A percentile compares a stretch with the other conserved stretches of the same genome.
These are phyloP conservation scores for Vaccinium darrowii DNA, from an alignment of 148 eudicot genomes.

Conservation along the genomic window DNA sequence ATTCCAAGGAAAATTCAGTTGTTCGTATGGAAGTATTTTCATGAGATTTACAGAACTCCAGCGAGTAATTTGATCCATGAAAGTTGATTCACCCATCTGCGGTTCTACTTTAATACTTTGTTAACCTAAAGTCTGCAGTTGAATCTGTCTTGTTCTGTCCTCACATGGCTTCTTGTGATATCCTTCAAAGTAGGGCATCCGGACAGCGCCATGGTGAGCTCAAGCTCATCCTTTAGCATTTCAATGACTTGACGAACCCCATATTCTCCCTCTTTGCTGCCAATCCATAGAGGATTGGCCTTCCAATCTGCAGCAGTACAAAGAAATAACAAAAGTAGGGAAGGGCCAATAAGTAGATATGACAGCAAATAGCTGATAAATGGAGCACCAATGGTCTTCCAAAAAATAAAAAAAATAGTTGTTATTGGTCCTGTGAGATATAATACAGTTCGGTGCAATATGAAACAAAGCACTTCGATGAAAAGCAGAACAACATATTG, in stretches of 20 bases:
- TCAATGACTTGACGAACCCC: slow-evolving; percentile 57
- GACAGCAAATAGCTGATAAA: background rate
- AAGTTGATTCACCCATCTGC: background rate
- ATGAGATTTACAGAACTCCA: background rate
- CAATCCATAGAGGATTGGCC: slow-evolving; percentile 68
- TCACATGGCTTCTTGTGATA: slow-evolving; percentile 17
- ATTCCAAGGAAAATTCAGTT: too few species aligned
- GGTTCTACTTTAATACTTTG: background rate
- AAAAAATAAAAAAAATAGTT: background rate
- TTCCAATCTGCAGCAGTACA: slow-evolving; percentile 47
- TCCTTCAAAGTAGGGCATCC: slow-evolving; percentile 26
- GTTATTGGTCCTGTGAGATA: too few species aligned
- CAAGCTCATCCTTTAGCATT: slow-evolving; percentile 72
- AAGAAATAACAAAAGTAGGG: background rate
- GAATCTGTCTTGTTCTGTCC: slow-evolving; percentile 30
- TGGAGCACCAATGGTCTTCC: background rate
- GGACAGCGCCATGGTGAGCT: slow-evolving; percentile 72
- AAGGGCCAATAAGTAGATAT: background rate
- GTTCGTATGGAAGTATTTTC: too few species aligned
- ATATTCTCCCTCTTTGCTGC: slow-evolving; percentile 66
- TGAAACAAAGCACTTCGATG: background rate
- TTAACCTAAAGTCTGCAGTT: slow-evolving; percentile 39
- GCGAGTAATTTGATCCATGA: background rate
- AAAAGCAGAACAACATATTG: background rate
- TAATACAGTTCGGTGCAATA: background rate